Evolutionary conservation across 1,139 yeast genomes (phyloP).

Genomic region (Pichia sp.): DNA sequence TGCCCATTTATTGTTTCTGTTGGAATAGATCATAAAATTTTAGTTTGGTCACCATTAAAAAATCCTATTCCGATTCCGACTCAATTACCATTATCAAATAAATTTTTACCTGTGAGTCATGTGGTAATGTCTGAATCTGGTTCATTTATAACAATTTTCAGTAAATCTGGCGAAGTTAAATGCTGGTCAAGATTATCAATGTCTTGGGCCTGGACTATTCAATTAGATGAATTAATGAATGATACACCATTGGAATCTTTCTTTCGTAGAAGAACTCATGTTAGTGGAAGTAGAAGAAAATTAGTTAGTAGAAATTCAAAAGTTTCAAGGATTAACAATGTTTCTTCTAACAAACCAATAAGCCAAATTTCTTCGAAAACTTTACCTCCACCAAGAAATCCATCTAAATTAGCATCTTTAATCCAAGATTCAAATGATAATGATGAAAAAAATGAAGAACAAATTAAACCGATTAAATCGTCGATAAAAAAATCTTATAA

Average conservation of each 20-base stretch:
- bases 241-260: slow-evolving; percentile 48
- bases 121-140: slow-evolving; percentile 58
- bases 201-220: slow-evolving; percentile 49
- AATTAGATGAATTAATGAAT: slow-evolving; percentile 28
- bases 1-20: slow-evolving; percentile 60
- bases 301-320: slow-evolving; percentile 11
- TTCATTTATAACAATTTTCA: slow-evolving; percentile 51
- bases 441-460: background rate
- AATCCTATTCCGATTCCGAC: slow-evolving; percentile 42
- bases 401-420: background rate
- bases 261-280: slow-evolving; percentile 39
- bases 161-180: slow-evolving; percentile 44
- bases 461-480: background rate
- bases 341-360: no score
- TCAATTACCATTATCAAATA: slow-evolving; percentile 36
- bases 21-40: slow-evolving; percentile 65
- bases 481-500: background rate
- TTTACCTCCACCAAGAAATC: background rate
- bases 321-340: background rate
- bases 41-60: slow-evolving; percentile 68
- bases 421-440: background rate
- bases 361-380: no score
- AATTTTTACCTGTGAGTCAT: slow-evolving; percentile 65
- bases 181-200: slow-evolving; percentile 53
- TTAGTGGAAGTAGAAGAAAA: slow-evolving; percentile 10